Conservation (phyloP, 2,329 filamentous ascomycete genomes). For the Colletotrichum kahawae region DNA sequence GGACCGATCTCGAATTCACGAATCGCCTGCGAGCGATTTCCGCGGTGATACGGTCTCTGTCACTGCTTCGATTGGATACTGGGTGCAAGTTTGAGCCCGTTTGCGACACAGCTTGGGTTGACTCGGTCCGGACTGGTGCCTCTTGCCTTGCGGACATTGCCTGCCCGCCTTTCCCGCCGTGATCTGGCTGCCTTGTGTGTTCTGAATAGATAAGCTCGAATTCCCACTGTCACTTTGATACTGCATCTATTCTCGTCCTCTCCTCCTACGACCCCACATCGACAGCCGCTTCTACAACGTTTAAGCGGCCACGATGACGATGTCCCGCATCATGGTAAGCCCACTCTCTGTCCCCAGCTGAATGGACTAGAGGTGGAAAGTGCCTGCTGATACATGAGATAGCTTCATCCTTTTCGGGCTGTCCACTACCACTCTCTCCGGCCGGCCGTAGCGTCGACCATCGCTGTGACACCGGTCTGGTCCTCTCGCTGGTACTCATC, state of each 20-base stretch:
- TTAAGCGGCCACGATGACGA: neutral
- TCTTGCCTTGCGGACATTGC: neutral
- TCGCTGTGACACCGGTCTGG: neutral
- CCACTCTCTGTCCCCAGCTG: neutral
- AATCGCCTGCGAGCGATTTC: neutral
- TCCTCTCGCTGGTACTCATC: neutral
- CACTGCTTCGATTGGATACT: neutral
- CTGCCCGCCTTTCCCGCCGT: neutral
- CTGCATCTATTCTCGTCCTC: neutral
- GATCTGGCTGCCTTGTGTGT: neutral
- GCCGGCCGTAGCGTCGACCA: neutral
- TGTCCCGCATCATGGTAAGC: conserved; percentile 10
- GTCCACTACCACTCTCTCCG: neutral
- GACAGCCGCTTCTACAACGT: neutral
- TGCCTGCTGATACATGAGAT: neutral
- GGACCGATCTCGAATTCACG: neutral
- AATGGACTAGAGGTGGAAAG: neutral
- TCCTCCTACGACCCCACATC: neutral
- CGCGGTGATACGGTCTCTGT: neutral
- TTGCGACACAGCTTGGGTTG: neutral
- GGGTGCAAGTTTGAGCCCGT: neutral
- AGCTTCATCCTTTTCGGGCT: neutral
- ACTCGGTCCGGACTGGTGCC: neutral
- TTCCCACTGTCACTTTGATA: neutral
- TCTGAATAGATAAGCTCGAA: neutral